Base-by-base conservation (phyloP, 495 filamentous ascomycete species). In the Penicillium daleae region DNA sequence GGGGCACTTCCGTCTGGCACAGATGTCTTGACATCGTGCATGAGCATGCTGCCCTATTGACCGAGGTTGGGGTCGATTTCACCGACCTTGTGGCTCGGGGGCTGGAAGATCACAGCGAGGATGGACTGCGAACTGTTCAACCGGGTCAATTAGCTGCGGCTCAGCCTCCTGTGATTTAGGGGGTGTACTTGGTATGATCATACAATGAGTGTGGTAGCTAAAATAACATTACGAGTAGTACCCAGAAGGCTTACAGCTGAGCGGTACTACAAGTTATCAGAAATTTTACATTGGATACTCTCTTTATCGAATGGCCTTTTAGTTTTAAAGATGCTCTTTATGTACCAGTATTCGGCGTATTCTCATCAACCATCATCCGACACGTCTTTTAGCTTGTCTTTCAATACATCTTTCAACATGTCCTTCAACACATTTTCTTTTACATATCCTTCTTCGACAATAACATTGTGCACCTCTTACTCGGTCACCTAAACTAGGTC, bases 51-150 rank as follows among this genome's bases (percentile, higher is more conserved):
- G 81, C 76, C 33, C 86, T 96, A 77, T 74, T 99, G 61, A 80
- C 83, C 5, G 92, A 96, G 61, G 93, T 97, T 5, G 94, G 95
- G 0, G 76, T 99, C 17, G 95, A 99, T 73, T 98, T 98, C 70
- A 85, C 84, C 48, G 88, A 91, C 63, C 75, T 97, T 56, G 87
- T 89, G 7, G 74, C 69, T 15, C 76, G 72, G 49, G 80, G 71
- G 7, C 54, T 82, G 55, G 74, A 77, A 17, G 60, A 71, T 40
- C 70, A 67, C 7, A 70, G 65, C 19, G 74, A 80, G 44, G 50
- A 21, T 12, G 55, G 49, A 1, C 26, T 37, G 3, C 68, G 70
- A 3, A 64, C 66, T 44, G 68, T 73, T 17, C 68, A 71, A 56
- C 70, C 70, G 0, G 66, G 66, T 21, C 61, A 73, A 51, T 52